Percentiles rank a stretch among this genome's conserved stretches.
Conservation (phyloP, 2,329 filamentous ascomycete genomes). For the Parafenestella ontariensis region DNA sequence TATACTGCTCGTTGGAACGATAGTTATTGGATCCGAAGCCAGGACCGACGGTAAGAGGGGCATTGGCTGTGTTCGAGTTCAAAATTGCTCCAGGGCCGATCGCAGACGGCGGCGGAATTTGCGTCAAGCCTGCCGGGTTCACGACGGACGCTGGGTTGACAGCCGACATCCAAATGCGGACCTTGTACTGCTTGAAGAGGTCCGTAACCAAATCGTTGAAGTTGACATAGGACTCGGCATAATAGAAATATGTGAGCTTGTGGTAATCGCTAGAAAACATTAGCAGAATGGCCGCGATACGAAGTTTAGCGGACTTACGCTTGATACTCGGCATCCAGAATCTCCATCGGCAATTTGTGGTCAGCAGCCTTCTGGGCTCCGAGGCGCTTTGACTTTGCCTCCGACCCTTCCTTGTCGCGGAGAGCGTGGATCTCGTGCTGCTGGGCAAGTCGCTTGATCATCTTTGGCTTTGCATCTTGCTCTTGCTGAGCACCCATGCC, state of each 20-base stretch:
- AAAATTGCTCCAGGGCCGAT: conserved; percentile 49
- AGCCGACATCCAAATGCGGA: conserved; percentile 98
- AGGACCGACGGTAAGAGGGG: conserved; percentile 39
- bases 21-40: conserved; percentile 39
- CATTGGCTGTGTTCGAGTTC: conserved; percentile 24
- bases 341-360: conserved; percentile 96
- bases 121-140: conserved; percentile 41
- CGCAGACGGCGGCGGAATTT: conserved; percentile 46
- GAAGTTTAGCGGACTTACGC: conserved; percentile 70
- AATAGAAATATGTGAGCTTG: conserved; percentile 99
- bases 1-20: conserved; percentile 35
- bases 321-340: conserved; percentile 97
- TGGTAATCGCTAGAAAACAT: conserved; percentile 82
- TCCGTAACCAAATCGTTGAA: conserved; percentile 98
- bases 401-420: conserved; percentile 94
- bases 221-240: conserved; percentile 97
- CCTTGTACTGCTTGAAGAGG: conserved; percentile 99
- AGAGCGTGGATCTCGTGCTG: conserved; percentile 87
- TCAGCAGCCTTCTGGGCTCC: conserved; percentile 97
- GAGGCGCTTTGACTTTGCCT: conserved; percentile 95
- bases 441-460: conserved; percentile 94
- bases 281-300: conserved; percentile 29
- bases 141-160: conserved; percentile 94
- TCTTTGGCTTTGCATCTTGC: conserved; percentile 87
- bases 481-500: conserved; percentile 54